Conservation (phyloP, 208 protist genomes). For the Acanthamoeba divionensis region DNA sequence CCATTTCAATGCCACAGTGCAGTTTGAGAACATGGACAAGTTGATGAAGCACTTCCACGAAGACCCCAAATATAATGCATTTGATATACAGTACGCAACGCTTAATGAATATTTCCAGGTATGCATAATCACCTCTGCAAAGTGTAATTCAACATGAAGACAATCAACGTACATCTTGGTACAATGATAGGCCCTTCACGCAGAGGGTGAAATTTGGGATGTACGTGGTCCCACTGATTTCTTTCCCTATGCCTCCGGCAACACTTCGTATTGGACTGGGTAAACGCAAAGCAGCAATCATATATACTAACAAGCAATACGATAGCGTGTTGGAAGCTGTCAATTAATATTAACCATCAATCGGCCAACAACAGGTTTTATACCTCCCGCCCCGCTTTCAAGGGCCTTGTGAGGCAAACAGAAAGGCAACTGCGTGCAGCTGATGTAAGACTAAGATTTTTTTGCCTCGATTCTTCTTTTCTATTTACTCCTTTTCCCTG, state of each 20-base stretch:
- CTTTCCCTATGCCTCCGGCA: neutral
- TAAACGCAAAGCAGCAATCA: neutral
- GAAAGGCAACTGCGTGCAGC: too few species aligned
- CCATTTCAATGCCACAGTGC: neutral
- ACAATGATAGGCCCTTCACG: neutral
- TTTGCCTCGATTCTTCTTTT: too few species aligned
- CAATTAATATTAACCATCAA: too few species aligned
- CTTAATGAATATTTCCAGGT: neutral
- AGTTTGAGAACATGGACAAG: slow-evolving; percentile 44
- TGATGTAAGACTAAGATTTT: too few species aligned
- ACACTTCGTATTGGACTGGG: slow-evolving; percentile 13
- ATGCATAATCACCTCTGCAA: neutral
- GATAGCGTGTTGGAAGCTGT: too few species aligned
- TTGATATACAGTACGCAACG: neutral
- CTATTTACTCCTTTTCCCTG: too few species aligned
- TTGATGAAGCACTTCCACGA: neutral
- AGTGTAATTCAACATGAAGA: too few species aligned
- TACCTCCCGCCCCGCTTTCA: too few species aligned
- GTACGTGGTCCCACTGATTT: neutral
- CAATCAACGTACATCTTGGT: neutral
- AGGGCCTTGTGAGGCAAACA: too few species aligned
- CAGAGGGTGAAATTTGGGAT: neutral
- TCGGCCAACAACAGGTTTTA: too few species aligned
- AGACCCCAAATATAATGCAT: neutral
- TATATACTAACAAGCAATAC: too few species aligned